phyloP scores from a whole-genome alignment of 1,139 yeast species.

The Citeromyces siamensis region DNA sequence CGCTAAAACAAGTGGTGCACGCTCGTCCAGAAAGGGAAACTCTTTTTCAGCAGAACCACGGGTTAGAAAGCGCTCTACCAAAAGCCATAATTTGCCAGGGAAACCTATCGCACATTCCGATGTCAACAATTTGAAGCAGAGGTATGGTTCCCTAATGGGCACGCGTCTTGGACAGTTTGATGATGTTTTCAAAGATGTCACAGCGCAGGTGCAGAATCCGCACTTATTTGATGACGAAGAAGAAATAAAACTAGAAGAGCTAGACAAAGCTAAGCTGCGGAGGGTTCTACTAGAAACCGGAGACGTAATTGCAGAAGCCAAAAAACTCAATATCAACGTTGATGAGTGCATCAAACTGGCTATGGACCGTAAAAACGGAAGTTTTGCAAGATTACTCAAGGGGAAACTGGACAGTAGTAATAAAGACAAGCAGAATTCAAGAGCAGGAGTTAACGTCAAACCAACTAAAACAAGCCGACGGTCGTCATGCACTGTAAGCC shows the following conservation, averaged over 20 bases:
- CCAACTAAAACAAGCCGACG: neutral
- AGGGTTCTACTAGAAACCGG: slow-evolving; percentile 5
- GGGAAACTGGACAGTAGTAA: slow-evolving; percentile 1
- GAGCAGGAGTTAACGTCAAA: neutral
- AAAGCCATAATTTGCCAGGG: slow-evolving; percentile 8
- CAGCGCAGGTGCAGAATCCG: slow-evolving; percentile 16
- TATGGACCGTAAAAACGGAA: slow-evolving; percentile 5
- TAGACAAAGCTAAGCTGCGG: slow-evolving; percentile 3
- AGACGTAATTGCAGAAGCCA: slow-evolving; percentile 15
- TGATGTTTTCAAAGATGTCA: slow-evolving; percentile 16
- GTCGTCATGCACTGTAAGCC: neutral
- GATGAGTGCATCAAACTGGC: slow-evolving; percentile 14
- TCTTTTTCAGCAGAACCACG: neutral
- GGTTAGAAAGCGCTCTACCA: slow-evolving; percentile 4
- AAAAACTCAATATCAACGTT: slow-evolving; percentile 14
- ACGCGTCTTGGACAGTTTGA: slow-evolving; percentile 11
- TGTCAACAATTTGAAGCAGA: slow-evolving; percentile 5
- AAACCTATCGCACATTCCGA: neutral
- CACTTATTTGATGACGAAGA: slow-evolving; percentile 21
- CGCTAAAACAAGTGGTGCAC: slow-evolving; percentile 1
- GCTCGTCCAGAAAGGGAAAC: neutral
- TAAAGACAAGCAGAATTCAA: neutral
- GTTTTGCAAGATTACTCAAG: neutral
- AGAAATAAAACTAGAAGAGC: slow-evolving; percentile 10
- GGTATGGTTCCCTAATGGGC: slow-evolving; percentile 3